Evolutionary conservation across 2,329 filamentous ascomycete genomes (phyloP), one percentile per base, ranked within the genome.

Genomic region (Sphaerulina musiva): DNA sequence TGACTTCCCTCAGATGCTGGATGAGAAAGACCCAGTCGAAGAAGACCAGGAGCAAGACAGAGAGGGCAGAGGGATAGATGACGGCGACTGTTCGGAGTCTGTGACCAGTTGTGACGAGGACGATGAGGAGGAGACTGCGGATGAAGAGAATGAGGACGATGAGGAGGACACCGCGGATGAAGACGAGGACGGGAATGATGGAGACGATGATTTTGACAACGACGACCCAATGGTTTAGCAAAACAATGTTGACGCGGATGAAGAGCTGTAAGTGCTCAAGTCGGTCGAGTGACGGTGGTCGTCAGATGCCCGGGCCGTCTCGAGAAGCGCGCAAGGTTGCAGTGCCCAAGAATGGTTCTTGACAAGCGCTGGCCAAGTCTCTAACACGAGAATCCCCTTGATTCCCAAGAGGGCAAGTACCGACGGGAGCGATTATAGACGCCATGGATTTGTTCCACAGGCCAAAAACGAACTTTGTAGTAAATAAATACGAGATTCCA

Each of bases 1-100:
- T 11, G 46, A 48, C 1, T 64, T 61, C 38, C 62, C 62, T 10
- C 17, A 36, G 31, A 39, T 61, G 1, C 39, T 57, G 26, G 46
- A 51, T 7, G 53, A 59, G 23, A 46, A 50, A 3, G 41, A 57
- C 11, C 44, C 46, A 10, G 45, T 12, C 3, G 12, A 52, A 8
- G 39, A 40, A 6, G 47, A 50, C 4, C 46, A 48, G 39, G n/a
- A 38, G 4, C 11, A 10, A n/a, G 29, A 10, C 10, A 40, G 39
- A 10, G 17, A 48, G 17, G 44, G 32, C 38, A 4, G 2, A 7
- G 20, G 29, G 12, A 6, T 41, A 11, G n/a, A 31, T 26, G 32
- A 17, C 14, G 20, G 20, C 7, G 44, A 46, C 32, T 4, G 26
- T 36, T 6, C 12, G 10, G 2, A 11, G 3, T 4, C 3, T 8